Percentiles rank a stretch among this genome's conserved stretches.
These are phyloP conservation scores for Oidium heveae DNA, from an alignment of 2,329 filamentous ascomycete species.

Conservation along the genomic window DNA sequence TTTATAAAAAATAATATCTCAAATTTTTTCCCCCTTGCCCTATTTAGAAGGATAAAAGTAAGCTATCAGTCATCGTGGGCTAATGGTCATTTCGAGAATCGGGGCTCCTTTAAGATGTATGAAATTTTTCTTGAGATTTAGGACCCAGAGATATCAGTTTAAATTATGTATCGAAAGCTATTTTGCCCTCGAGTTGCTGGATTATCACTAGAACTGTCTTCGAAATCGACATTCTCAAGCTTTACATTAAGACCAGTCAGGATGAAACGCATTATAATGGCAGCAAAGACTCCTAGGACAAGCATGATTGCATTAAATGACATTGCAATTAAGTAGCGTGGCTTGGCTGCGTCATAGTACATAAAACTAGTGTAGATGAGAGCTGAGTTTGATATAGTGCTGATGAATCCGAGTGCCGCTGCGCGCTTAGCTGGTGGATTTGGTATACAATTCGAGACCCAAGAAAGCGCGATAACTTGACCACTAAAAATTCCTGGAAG, in stretches of 20 bases:
- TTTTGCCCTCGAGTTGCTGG: not conserved
- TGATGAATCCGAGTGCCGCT: conserved; percentile 50
- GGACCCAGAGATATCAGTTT: not conserved
- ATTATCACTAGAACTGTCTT: not conserved
- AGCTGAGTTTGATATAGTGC: conserved; percentile 42
- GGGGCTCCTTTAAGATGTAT: too few species aligned
- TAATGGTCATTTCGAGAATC: too few species aligned
- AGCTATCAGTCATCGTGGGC: too few species aligned
- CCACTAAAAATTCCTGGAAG: conserved; percentile 35
- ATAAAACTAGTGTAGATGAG: conserved; percentile 47
- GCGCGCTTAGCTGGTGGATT: conserved; percentile 38
- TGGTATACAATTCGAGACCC: conserved; percentile 54
- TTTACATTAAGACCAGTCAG: conserved; percentile 42
- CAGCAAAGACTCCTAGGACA: conserved; percentile 35
- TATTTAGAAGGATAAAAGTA: too few species aligned
- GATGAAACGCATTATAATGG: conserved; percentile 34
- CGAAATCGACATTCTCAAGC: conserved; percentile 26
- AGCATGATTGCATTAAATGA: conserved; percentile 41
- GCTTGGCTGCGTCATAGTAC: conserved; percentile 25
- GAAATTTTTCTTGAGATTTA: too few species aligned
- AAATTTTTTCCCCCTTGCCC: too few species aligned
- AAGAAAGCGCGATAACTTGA: conserved; percentile 43
- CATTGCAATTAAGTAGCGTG: conserved; percentile 23
- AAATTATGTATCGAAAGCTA: not conserved
- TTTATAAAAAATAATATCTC: too few species aligned